These are phyloP conservation scores for Nectriaceae sp. DNA, from an alignment of 2,329 filamentous ascomycete species.

Conservation along the genomic window DNA sequence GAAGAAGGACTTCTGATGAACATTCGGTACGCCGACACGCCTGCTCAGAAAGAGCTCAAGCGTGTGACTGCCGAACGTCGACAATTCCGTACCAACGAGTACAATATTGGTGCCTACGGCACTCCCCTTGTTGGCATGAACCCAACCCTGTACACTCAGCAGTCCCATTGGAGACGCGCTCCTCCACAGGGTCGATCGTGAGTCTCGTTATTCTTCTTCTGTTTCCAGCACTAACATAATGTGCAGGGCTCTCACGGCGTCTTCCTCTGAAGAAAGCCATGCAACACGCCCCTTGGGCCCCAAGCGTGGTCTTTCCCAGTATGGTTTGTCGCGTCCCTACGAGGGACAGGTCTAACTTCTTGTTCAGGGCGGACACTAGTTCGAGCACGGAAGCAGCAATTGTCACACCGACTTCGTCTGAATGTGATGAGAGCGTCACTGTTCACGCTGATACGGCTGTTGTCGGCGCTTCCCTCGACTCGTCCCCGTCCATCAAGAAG, in stretches of 20 bases:
- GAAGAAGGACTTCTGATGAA: constrained; percentile 83
- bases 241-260: constrained; percentile 21
- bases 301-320: constrained; percentile 39
- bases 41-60: constrained; percentile 95
- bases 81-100: constrained; percentile 94
- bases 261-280: constrained; percentile 31
- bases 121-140: constrained; percentile 60
- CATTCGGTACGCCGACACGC: constrained; percentile 95
- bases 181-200: constrained; percentile 33
- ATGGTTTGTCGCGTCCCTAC: constrained; percentile 30
- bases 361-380: constrained; percentile 39
- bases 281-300: constrained; percentile 32
- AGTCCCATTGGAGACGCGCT: constrained; percentile 39
- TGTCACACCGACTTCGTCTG: constrained; percentile 45
- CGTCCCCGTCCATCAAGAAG: constrained; percentile 50
- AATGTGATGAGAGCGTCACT: constrained; percentile 57
- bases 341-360: constrained; percentile 35
- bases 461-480: constrained; percentile 45
- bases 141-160: constrained; percentile 38
- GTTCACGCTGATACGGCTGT: constrained; percentile 52
- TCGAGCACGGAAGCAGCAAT: constrained; percentile 42
- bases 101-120: constrained; percentile 74
- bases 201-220: constrained; percentile 10
- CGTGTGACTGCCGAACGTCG: constrained; percentile 92
- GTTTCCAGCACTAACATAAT: constrained; percentile 9